Conservation (phyloP, 2,329 filamentous ascomycete species). For the Bimuria novae-zelandiae region DNA sequence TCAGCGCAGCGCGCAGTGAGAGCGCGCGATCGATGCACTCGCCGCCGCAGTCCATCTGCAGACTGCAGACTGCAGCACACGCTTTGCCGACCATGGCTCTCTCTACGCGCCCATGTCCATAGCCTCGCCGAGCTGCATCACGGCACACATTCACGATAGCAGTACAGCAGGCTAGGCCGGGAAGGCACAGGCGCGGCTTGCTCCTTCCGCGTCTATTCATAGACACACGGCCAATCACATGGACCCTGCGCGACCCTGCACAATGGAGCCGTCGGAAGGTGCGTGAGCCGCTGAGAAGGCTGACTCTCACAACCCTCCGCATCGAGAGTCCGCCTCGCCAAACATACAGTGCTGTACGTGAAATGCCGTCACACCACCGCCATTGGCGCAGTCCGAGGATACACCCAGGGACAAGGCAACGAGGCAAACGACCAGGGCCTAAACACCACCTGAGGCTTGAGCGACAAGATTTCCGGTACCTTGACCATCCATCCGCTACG, state of each 20-base stretch:
- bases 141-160: neutral
- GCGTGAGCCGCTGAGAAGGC: slow-evolving; percentile 17
- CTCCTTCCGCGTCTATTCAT: slow-evolving; percentile 14
- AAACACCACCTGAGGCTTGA: neutral
- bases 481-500: neutral
- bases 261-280: neutral
- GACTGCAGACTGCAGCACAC: too few relatives aligned
- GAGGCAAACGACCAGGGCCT: slow-evolving; percentile 2
- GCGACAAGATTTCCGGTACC: slow-evolving; percentile 1
- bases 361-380: slow-evolving; percentile 5
- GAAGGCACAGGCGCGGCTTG: slow-evolving; percentile 15
- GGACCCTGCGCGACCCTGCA: slow-evolving; percentile 8
- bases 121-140: slow-evolving; percentile 11
- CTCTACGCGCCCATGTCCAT: slow-evolving; percentile 16
- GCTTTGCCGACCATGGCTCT: too few relatives aligned
- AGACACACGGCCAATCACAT: slow-evolving; percentile 12
- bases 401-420: slow-evolving; percentile 4
- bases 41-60: neutral
- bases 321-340: slow-evolving; percentile 17
- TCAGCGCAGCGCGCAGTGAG: neutral
- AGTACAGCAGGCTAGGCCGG: slow-evolving; percentile 7
- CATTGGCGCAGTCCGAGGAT: neutral
- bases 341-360: neutral
- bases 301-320: slow-evolving; percentile 8
- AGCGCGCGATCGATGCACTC: neutral